Conservation (phyloP, 164 flowering plant genomes). For the Nymphaea colorata region DNA sequence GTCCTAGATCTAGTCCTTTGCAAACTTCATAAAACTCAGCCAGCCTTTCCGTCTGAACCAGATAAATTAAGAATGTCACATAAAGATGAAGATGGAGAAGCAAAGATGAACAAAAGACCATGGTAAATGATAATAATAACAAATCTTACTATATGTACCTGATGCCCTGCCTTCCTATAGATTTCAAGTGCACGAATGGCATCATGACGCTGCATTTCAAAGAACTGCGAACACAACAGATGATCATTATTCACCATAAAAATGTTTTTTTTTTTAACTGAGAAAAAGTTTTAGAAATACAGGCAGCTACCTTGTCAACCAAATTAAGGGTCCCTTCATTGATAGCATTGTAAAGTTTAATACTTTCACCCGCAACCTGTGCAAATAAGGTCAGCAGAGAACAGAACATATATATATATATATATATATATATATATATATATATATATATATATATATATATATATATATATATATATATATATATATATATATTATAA, state of each 20-base stretch:
- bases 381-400: conserved; percentile 6
- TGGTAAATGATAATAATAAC: too few species aligned
- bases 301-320: conserved; percentile 36
- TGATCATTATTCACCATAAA: not conserved
- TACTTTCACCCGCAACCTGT: conserved; percentile 42
- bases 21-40: conserved; percentile 39
- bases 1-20: conserved; percentile 22
- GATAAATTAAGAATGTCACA: conserved; percentile 1
- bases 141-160: conserved; percentile 18
- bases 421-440: too few species aligned
- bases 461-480: not conserved
- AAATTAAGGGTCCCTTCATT: conserved; percentile 35
- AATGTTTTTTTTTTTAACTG: not conserved
- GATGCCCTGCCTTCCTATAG: conserved; percentile 27
- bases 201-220: conserved; percentile 46
- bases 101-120: not conserved
- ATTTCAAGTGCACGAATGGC: conserved; percentile 44
- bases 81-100: not conserved
- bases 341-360: conserved; percentile 26
- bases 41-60: conserved; percentile 28
- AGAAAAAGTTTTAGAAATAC: not conserved
- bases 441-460: too few species aligned
- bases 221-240: conserved; percentile 23
- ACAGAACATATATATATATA: not conserved
- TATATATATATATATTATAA: not conserved